Evolutionary conservation across 2,329 filamentous ascomycete species (phyloP).

Genomic region (Lecanicillium sp.): DNA sequence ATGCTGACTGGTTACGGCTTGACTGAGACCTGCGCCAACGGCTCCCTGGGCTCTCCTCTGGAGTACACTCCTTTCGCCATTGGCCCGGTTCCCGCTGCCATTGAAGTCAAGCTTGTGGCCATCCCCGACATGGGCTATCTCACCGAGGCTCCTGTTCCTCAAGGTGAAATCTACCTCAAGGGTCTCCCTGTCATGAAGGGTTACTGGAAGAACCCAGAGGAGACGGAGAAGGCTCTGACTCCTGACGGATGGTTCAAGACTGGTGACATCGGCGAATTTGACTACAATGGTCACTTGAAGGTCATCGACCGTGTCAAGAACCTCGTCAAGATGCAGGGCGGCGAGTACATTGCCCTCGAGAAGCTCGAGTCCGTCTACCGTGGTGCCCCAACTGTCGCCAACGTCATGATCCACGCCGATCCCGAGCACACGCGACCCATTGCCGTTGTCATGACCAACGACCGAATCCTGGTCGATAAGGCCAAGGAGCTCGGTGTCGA

Average conservation of each 20-base stretch:
- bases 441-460: slow-evolving; percentile 67
- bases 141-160: slow-evolving; percentile 65
- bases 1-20: slow-evolving; percentile 94
- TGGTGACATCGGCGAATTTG: slow-evolving; percentile 89
- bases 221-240: slow-evolving; percentile 71
- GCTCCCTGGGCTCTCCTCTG: slow-evolving; percentile 73
- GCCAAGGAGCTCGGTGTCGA: slow-evolving; percentile 55
- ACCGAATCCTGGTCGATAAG: slow-evolving; percentile 53
- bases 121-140: slow-evolving; percentile 83
- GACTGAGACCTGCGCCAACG: slow-evolving; percentile 85
- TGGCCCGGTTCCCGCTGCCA: slow-evolving; percentile 66
- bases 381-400: slow-evolving; percentile 67
- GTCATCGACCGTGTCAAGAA: slow-evolving; percentile 99
- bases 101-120: slow-evolving; percentile 90
- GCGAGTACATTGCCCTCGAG: slow-evolving; percentile 95
- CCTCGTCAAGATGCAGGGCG: slow-evolving; percentile 88
- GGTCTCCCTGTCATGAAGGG: slow-evolving; percentile 66
- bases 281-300: slow-evolving; percentile 67
- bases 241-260: slow-evolving; percentile 95
- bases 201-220: slow-evolving; percentile 81
- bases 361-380: slow-evolving; percentile 92
- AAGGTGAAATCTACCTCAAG: slow-evolving; percentile 88
- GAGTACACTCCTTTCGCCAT: slow-evolving; percentile 73
- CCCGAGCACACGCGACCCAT: slow-evolving; percentile 68
- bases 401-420: slow-evolving; percentile 83